Percentiles rank a stretch among this genome's conserved stretches.
Evolutionary conservation across 768 basidiomycete genomes (phyloP).

Genomic region (Lactarius trivialis): DNA sequence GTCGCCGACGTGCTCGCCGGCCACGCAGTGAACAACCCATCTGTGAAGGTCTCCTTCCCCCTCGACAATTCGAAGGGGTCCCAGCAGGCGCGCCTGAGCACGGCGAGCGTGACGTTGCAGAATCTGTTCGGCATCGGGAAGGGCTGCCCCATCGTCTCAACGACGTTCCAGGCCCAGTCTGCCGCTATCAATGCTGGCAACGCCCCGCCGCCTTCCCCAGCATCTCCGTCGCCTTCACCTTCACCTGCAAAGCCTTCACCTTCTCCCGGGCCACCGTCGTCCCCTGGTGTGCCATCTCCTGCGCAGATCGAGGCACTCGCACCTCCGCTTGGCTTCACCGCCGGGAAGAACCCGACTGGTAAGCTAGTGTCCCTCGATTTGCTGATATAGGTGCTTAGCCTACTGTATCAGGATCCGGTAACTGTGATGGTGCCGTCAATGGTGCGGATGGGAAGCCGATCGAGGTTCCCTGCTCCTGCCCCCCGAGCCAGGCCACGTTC

Average conservation of each 20-base stretch:
- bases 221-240: no score
- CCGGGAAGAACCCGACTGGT: slow-evolving; percentile 28
- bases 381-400: neutral
- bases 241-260: no score
- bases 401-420: slow-evolving; percentile 8
- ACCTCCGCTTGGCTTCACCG: slow-evolving; percentile 26
- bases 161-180: slow-evolving; percentile 34
- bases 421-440: slow-evolving; percentile 27
- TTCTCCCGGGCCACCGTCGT: no score
- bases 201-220: no score
- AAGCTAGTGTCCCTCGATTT: neutral
- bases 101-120: slow-evolving; percentile 62
- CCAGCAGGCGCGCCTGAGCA: slow-evolving; percentile 49
- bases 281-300: neutral
- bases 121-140: slow-evolving; percentile 61
- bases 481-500: slow-evolving; percentile 32
- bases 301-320: slow-evolving; percentile 22
- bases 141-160: slow-evolving; percentile 61
- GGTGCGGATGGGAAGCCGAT: slow-evolving; percentile 31
- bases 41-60: slow-evolving; percentile 54
- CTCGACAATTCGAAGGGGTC: slow-evolving; percentile 43
- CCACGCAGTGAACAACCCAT: slow-evolving; percentile 57
- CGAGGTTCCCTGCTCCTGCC: slow-evolving; percentile 39
- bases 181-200: no score
- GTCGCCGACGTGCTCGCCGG: slow-evolving; percentile 4